A percentile compares a stretch with the other conserved stretches of the same genome.
Conservation (phyloP, 305 asterid species). For the Petunia hybrid region DNA sequence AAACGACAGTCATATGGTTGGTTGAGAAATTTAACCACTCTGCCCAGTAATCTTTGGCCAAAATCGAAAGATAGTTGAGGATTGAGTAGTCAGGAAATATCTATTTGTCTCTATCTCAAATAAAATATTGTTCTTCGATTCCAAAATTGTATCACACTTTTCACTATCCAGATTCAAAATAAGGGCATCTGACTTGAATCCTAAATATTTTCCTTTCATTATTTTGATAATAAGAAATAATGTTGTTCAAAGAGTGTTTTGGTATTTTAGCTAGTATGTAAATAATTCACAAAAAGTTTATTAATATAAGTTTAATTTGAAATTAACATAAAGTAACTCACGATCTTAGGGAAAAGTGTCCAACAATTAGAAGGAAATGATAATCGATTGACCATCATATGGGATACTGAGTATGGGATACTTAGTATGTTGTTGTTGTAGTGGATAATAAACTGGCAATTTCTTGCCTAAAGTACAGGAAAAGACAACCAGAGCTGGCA, state of each 20-base stretch:
- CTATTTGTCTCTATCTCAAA: background rate
- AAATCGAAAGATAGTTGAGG: conserved; percentile 2
- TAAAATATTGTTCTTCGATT: background rate
- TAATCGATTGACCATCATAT: no score
- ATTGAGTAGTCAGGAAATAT: conserved; percentile 24
- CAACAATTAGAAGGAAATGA: no score
- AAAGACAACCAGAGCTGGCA: background rate
- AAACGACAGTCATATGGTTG: conserved; percentile 36
- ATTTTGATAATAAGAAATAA: background rate
- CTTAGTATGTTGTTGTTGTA: no score
- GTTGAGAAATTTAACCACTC: conserved; percentile 34
- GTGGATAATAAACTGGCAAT: no score
- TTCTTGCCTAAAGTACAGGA: background rate
- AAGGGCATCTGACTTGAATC: background rate
- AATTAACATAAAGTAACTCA: background rate
- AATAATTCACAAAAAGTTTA: no score
- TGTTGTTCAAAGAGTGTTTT: no score
- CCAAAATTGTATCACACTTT: background rate
- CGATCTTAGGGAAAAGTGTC: background rate
- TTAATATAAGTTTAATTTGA: no score
- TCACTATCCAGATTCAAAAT: background rate
- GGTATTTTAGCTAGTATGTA: no score
- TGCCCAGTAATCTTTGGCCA: background rate
- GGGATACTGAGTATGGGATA: no score
- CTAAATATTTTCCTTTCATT: background rate